Base-by-base conservation (phyloP, 2,329 filamentous ascomycete genomes). In the Xylaria sp. region DNA sequence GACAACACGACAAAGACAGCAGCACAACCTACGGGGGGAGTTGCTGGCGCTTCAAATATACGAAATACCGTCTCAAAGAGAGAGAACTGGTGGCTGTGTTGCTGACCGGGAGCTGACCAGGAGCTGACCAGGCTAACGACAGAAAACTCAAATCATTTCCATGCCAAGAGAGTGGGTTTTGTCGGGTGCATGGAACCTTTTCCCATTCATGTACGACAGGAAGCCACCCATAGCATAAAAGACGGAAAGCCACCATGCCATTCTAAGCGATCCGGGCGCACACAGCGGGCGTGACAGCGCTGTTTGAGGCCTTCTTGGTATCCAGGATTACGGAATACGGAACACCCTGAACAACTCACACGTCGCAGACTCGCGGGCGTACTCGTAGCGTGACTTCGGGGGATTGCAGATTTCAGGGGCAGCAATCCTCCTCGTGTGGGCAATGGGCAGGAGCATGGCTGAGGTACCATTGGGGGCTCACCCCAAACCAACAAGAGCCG, bases 91-190 rank as follows among this genome's bases (percentile, higher is more conserved):
- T 65, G 65, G 65, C 63, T 55, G 63, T 66, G 62, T 64, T 51
- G 42, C 37, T 58, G 55, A 55, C 55, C 55, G 39, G 37, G 46
- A 23, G 56, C 55, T 58, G 54, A 65, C 59, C 57, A 44, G 57
- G 52, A 59, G 56, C 50, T 54, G 58, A 60, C 55, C 48, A 51
- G 51, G 58, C 59, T 59, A 34, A 59, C 53, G 55, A 60, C 62
- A 65, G 55, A 64, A 58, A 66, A 63, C 59, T 64, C 63, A 65
- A 64, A 66, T 66, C 60, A 66, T 54, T 30, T 59, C 30, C 16
- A 4, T 54, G 58, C 60, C 57, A 59, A 63, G 57, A 50, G 60
- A 10, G 11, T 63, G 58, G 62, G 56, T 48, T 59, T 13, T 37
- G 52, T 30, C 49, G 48, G 30, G 52, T 53, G 54, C 23, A 62